phyloP scores from a whole-genome alignment of 192 early-diverging fungal genomes.

The Chytriomyces sp. region DNA sequence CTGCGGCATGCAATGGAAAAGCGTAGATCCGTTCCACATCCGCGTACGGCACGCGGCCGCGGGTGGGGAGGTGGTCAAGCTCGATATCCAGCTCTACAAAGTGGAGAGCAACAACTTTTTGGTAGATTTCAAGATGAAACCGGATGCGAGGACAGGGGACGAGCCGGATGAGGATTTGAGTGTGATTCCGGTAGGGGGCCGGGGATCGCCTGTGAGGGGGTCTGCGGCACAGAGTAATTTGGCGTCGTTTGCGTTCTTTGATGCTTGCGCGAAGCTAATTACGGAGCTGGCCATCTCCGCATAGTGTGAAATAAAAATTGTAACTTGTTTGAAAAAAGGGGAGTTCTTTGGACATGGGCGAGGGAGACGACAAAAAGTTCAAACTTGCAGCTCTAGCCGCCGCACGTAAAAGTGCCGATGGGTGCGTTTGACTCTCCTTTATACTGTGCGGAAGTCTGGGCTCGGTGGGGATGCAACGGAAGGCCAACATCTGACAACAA shows the following conservation, averaged over 20 bases:
- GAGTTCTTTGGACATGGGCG: neutral
- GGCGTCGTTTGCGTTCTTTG: constrained; percentile 87
- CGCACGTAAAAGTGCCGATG: constrained; percentile 25
- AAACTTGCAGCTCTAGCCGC: constrained; percentile 44
- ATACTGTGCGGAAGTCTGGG: neutral
- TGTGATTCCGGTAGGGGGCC: neutral
- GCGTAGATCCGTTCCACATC: constrained; percentile 85
- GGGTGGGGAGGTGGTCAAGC: constrained; percentile 65
- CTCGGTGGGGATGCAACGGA: too few relatives aligned
- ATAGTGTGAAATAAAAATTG: too few relatives aligned
- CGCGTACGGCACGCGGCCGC: constrained; percentile 22
- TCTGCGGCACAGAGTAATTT: constrained; percentile 17
- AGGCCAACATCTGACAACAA: neutral
- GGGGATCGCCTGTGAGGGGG: neutral
- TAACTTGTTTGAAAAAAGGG: neutral
- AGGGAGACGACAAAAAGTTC: constrained; percentile 19
- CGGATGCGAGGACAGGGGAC: constrained; percentile 45
- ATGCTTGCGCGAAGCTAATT: constrained; percentile 91
- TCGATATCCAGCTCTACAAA: constrained; percentile 94
- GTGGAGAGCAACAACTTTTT: constrained; percentile 90
- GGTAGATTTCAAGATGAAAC: constrained; percentile 87
- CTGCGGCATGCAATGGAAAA: constrained; percentile 91
- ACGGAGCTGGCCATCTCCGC: constrained; percentile 87
- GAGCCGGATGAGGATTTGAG: constrained; percentile 23
- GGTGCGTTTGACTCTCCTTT: neutral